Percentiles rank a stretch among this genome's conserved stretches.
Conservation (phyloP, 768 basidiomycete genomes). For the Mrakia gelida region DNA sequence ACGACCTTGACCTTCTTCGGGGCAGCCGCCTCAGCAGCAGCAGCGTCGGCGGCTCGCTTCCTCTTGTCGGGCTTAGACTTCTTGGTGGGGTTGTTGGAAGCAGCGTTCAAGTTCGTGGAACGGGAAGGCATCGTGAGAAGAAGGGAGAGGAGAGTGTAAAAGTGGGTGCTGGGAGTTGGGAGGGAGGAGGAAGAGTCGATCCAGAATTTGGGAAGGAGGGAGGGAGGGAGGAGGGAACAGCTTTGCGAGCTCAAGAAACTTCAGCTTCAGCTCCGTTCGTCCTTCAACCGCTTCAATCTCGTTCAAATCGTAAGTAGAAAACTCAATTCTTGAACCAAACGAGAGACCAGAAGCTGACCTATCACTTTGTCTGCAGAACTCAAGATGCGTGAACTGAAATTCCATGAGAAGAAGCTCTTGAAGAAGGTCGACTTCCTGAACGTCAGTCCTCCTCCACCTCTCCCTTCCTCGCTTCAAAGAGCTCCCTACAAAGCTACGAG, state of each 20-base stretch:
- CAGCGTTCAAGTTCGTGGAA: conserved; percentile 18
- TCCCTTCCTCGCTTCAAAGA: not conserved
- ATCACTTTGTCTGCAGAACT: not conserved
- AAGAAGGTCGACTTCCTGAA: conserved; percentile 97
- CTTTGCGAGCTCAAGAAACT: no score
- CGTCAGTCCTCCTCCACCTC: conserved; percentile 50
- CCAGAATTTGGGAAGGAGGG: not conserved
- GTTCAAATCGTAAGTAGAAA: not conserved
- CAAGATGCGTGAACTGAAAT: conserved; percentile 81
- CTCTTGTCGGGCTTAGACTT: conserved; percentile 22
- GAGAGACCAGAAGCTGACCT: not conserved
- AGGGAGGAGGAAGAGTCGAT: no score
- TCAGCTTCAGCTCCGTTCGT: not conserved
- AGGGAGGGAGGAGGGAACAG: not conserved
- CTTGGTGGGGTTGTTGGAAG: conserved; percentile 5
- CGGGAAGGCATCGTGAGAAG: conserved; percentile 10
- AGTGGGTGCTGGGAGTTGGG: not conserved
- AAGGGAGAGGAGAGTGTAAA: not conserved
- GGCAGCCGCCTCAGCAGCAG: not conserved
- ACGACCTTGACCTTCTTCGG: conserved; percentile 3
- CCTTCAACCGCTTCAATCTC: not conserved
- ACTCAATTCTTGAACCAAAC: not conserved
- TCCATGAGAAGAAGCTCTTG: conserved; percentile 90
- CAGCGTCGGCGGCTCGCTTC: conserved; percentile 18
- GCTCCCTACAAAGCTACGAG: no score